Conservation (phyloP, 306 rosid genomes). For the Mimosa bimucronata region DNA sequence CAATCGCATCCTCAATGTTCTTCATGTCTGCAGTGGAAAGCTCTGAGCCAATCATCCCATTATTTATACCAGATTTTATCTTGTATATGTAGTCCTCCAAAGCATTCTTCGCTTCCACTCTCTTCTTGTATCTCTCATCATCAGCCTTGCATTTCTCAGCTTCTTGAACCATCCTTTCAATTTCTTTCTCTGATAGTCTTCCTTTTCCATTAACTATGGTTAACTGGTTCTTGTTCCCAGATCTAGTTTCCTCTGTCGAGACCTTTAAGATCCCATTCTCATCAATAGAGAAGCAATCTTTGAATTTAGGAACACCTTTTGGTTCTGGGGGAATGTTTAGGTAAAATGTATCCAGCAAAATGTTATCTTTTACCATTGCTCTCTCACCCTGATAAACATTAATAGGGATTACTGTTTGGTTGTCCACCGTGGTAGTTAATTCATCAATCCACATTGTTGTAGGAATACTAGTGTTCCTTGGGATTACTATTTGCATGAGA, state of each 20-base stretch:
- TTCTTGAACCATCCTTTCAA: not conserved
- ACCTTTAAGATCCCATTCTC: not conserved
- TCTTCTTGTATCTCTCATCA: not conserved
- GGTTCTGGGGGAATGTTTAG: too few species aligned
- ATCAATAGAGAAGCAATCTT: not conserved
- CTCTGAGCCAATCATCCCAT: not conserved
- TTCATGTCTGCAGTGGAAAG: not conserved
- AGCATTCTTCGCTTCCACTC: not conserved
- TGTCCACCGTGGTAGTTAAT: too few species aligned
- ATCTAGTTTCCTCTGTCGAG: not conserved
- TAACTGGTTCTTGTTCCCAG: not conserved
- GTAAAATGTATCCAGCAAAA: too few species aligned
- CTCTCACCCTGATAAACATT: too few species aligned
- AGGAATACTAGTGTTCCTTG: too few species aligned
- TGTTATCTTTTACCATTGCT: too few species aligned
- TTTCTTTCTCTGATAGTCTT: not conserved
- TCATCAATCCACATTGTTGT: too few species aligned
- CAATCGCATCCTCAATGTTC: not conserved
- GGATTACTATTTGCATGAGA: not conserved
- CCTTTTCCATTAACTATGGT: not conserved
- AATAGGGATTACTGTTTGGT: rapidly evolving
- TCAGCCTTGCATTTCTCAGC: not conserved
- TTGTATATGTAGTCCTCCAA: not conserved
- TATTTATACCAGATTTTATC: too few species aligned
- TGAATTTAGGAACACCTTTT: too few species aligned